Conservation (phyloP, 2,329 filamentous ascomycete genomes). For the Cadophora sp. region DNA sequence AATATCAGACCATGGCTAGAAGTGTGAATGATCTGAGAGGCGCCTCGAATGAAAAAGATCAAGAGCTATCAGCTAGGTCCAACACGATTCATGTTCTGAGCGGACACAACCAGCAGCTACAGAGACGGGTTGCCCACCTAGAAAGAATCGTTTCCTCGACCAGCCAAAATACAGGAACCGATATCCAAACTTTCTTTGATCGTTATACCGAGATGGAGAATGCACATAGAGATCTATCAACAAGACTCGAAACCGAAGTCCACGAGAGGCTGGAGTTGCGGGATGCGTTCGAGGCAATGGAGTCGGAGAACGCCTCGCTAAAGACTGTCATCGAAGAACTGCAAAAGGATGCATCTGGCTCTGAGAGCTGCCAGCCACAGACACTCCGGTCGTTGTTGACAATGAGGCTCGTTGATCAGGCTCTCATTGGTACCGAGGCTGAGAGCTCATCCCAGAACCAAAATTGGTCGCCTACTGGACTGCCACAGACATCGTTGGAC, state of each 20-base stretch:
- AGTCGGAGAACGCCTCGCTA: constrained; percentile 7
- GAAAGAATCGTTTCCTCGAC: constrained; percentile 15
- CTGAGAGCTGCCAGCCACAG: constrained; percentile 13
- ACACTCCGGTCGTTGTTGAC: constrained; percentile 20
- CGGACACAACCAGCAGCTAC: constrained; percentile 24
- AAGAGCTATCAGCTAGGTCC: constrained; percentile 5
- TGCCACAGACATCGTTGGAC: constrained; percentile 15
- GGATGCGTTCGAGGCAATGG: background rate
- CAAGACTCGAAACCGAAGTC: constrained; percentile 1
- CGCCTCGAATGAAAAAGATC: constrained; percentile 10
- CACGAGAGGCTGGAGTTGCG: background rate
- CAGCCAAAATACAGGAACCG: background rate
- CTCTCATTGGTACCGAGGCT: background rate
- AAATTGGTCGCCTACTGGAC: constrained; percentile 14
- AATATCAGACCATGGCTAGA: background rate
- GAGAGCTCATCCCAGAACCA: background rate
- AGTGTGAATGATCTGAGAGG: constrained; percentile 1
- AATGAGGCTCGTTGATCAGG: constrained; percentile 22
- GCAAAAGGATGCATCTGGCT: constrained; percentile 13
- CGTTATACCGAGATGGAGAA: constrained; percentile 13
- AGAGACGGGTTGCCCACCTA: constrained; percentile 15
- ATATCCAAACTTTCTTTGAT: constrained; percentile 19
- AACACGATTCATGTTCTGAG: constrained; percentile 19
- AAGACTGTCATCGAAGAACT: constrained; percentile 17
- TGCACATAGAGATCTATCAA: constrained; percentile 1